These are phyloP conservation scores for Tolypocladium ophioglossoides DNA, from an alignment of 2,329 filamentous ascomycete species.

Conservation along the genomic window DNA sequence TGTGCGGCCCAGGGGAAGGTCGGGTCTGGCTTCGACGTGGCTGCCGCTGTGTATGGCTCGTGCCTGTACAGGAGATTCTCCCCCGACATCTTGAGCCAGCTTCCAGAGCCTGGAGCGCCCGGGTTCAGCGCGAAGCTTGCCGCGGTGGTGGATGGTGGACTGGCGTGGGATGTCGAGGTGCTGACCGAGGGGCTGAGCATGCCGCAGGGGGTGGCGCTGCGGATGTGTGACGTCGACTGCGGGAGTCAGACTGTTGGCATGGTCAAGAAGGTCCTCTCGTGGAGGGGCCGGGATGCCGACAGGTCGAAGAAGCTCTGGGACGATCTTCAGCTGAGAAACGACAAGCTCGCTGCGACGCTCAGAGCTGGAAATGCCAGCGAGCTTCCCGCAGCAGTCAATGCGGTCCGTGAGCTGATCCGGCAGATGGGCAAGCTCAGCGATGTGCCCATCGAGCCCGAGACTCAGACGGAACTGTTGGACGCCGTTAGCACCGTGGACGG, in stretches of 20 bases:
- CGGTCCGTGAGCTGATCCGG: conserved; percentile 53
- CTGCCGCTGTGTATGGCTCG: conserved; percentile 82
- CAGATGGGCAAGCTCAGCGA: conserved; percentile 63
- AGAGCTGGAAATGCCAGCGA: conserved; percentile 34
- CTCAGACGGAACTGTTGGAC: conserved; percentile 78
- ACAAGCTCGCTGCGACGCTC: conserved; percentile 56
- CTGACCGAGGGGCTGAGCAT: conserved; percentile 58
- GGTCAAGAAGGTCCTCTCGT: conserved; percentile 84
- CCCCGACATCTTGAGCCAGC: conserved; percentile 54
- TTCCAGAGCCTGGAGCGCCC: conserved; percentile 56
- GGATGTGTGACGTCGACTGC: conserved; percentile 95
- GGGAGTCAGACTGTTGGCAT: conserved; percentile 89
- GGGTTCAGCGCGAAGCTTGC: conserved; percentile 59
- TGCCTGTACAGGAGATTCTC: conserved; percentile 91
- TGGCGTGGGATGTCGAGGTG: conserved; percentile 72
- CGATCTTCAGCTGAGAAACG: conserved; percentile 63
- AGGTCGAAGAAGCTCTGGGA: conserved; percentile 65
- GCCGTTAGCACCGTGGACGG: conserved; percentile 61
- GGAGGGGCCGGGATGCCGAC: conserved; percentile 56
- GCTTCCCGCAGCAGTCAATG: conserved; percentile 35
- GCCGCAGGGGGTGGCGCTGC: conserved; percentile 62
- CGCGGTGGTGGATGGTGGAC: conserved; percentile 51
- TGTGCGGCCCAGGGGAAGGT: conserved; percentile 96
- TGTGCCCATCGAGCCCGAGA: conserved; percentile 80
- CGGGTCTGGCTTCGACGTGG: conserved; percentile 91